Base-by-base conservation (phyloP, 129 eudicot genomes). In the Sambucus nigra region DNA sequence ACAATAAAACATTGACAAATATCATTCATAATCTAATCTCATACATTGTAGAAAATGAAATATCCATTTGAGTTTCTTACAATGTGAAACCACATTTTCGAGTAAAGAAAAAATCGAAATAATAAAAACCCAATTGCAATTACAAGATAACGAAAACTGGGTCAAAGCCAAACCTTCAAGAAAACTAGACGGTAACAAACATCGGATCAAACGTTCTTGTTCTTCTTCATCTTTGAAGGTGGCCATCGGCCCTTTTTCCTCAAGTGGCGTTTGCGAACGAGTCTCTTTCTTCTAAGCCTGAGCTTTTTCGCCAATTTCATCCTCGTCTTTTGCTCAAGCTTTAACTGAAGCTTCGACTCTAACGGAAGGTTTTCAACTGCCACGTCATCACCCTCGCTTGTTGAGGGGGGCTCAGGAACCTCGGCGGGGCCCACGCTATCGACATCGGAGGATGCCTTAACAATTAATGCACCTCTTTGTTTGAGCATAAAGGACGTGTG, bases 191-290 rank as follows among this genome's bases (percentile, higher is more conserved):
- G n/a, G n/a, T n/a, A n/a, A n/a, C n/a, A n/a, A n/a, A n/a, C n/a
- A n/a, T n/a, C n/a, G n/a, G n/a, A 40, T 70, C 65, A 86, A 55
- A 92, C 85, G 63, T 92, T 86, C 88, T 86, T 86, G 85, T 71
- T 70, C 78, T 82, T 77, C 84, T 86, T 92, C 99, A 92, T 60
- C 84, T 92, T 92, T 25, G 99, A 92, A 70, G 99, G 99, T 24
- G 96, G 99, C 99, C 96, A 92, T 60, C 99, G 67, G 5, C 99
- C 96, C 72, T 82, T 92, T 87, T 92, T 92, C 82, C 99, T 82
- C 78, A 92, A 65, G 6, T 62, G 86, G 47, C 99, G 81, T 54
- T 92, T 92, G 76, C 82, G 71, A 47, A 92, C 94, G 20, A 92
- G 96, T 55, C 88, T 69, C 70, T 92, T 92, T 45, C 99, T 78